Evolutionary conservation across 208 protist genomes (phyloP).

Genomic region (Wallacemonas sp.): DNA sequence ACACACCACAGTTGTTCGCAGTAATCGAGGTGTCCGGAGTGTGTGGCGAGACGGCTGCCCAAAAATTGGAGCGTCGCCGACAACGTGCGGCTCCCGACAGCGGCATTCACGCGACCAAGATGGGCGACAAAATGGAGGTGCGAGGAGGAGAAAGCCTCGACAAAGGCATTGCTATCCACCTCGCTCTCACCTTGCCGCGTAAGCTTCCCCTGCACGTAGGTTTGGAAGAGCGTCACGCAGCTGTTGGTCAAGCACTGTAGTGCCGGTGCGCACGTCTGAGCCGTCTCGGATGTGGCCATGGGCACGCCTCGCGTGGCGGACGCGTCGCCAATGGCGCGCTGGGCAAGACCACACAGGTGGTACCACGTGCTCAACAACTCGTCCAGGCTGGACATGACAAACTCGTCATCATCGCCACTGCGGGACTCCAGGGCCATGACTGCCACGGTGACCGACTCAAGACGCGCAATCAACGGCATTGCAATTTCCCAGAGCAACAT

Average conservation of each 20-base stretch:
- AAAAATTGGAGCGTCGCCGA: background rate
- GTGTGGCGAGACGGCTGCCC: background rate
- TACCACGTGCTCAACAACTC: constrained; percentile 63
- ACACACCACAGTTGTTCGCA: constrained; percentile 65
- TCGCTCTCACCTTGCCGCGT: constrained; percentile 22
- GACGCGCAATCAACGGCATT: background rate
- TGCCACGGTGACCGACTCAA: background rate
- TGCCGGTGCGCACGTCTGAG: background rate
- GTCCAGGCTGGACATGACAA: constrained; percentile 73
- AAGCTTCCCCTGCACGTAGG: constrained; percentile 13
- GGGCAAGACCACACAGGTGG: constrained; percentile 9
- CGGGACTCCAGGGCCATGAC: constrained; percentile 41
- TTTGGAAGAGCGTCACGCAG: constrained; percentile 7
- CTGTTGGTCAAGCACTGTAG: background rate
- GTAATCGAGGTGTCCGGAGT: background rate
- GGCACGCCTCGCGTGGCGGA: background rate
- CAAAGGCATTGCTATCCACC: constrained; percentile 54
- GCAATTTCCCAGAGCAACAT: background rate
- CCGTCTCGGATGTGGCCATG: background rate
- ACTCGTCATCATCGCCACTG: constrained; percentile 51
- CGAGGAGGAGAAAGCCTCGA: constrained; percentile 64
- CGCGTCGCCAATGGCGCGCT: constrained; percentile 5
- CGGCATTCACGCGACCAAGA: constrained; percentile 46
- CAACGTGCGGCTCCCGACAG: background rate
- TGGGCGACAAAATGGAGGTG: constrained; percentile 70